Evolutionary conservation across 148 eudicot genomes (phyloP), one percentile per base, ranked within the genome.

Genomic region (Camellia granthamiana): DNA sequence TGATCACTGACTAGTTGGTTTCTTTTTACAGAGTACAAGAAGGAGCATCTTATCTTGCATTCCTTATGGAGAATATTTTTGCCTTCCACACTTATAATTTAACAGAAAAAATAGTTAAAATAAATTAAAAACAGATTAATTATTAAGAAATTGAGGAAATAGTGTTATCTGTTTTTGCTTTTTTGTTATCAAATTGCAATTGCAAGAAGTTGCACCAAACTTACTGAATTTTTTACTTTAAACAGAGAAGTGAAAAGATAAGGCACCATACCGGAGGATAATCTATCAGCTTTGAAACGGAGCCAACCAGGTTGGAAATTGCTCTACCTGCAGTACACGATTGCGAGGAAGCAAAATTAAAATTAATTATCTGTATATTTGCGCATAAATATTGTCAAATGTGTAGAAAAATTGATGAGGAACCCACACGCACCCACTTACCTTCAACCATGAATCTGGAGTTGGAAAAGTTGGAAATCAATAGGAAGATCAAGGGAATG

Each of bases 381-480:
- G 6, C 8, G 21, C 18, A 16, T 61, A 18, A 16, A 18, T 61
- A 8, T 61, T 21, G 3, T 38, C 56, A 0, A 47, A 0, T 19
- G 2, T 18, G 4, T 18, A 6, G 18, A 7, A 49, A 67, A 55
- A 46, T 18, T 76, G 75, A 69, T 13, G 42, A n/a, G 5, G 18
- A 61, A 61, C 14, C 38, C 38, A 30, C 38, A 11, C 5, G 18
- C 38, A 42, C 12, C 7, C n/a, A 79, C 58, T 86, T 73, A 86
- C 91, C 91, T 82, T 86, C 77, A 78, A 82, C 87, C 81, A 77
- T 56, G 79, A 81, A 83, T 54, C 55, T 65, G 43, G 70, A 61
- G 58, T 72, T 83, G 52, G 77, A 61, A 49, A 77, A 69, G 80
- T 74, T 79, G 61, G 84, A 85, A 76, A 83, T 76, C 64, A 79